A percentile compares a stretch with the other conserved stretches of the same genome.
Conservation (phyloP, 768 basidiomycete genomes). For the Lactifluus volemus region DNA sequence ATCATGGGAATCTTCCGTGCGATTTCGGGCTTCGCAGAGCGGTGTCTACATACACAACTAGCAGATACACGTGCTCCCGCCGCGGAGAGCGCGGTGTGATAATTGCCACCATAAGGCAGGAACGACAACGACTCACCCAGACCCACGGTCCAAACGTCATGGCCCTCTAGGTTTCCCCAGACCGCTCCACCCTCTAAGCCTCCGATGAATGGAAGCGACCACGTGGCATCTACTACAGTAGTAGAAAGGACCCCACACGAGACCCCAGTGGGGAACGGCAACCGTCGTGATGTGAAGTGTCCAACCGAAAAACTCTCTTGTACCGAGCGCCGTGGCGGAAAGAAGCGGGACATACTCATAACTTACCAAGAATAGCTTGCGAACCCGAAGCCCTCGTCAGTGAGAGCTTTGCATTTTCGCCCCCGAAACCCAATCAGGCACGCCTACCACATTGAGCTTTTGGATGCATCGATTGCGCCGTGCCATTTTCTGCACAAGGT, state of each 20-base stretch:
- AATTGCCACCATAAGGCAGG: not conserved
- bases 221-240: not conserved
- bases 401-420: not conserved
- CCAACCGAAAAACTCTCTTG: not conserved
- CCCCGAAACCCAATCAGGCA: constrained; percentile 2
- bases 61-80: not conserved
- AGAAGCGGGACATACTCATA: not conserved
- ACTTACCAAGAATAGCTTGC: not conserved
- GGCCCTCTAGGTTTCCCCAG: constrained; percentile 9
- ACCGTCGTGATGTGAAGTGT: constrained; percentile 3
- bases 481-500: not conserved
- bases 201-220: not conserved
- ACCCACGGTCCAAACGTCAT: constrained; percentile 6
- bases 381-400: not conserved
- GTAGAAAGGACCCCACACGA: not conserved
- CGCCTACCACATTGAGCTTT: not conserved
- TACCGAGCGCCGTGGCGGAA: constrained; percentile 7
- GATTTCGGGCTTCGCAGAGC: constrained; percentile 2
- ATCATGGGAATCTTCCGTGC: not conserved
- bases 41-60: not conserved
- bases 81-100: constrained; percentile 11
- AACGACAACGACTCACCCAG: not conserved
- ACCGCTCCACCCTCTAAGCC: not conserved
- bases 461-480: constrained; percentile 1
- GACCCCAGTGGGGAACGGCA: not conserved